A percentile compares a stretch with the other conserved stretches of the same genome.
These are phyloP conservation scores for Zizania latifolia DNA, from an alignment of 176 grass and related monocot species.

Conservation along the genomic window DNA sequence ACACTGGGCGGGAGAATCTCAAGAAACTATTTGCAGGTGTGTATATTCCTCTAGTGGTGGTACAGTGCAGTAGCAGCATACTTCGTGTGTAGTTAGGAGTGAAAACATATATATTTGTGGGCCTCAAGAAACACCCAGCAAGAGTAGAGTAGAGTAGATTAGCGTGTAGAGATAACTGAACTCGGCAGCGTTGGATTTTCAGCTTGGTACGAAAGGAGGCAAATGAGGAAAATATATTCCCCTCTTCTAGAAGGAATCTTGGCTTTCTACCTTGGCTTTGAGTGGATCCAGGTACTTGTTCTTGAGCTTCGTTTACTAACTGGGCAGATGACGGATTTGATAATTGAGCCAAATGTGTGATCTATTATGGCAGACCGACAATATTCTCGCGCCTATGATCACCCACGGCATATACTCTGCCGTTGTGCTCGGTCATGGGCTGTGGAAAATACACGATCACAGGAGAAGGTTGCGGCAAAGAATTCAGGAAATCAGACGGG, in stretches of 20 bases:
- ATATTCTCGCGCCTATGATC: slow-evolving; percentile 87
- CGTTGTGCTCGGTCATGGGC: slow-evolving; percentile 82
- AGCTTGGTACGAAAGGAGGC: slow-evolving; percentile 80
- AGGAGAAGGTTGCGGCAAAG: slow-evolving; percentile 59
- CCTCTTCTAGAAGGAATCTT: slow-evolving; percentile 88
- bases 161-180: neutral
- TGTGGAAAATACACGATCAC: slow-evolving; percentile 94
- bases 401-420: slow-evolving; percentile 96
- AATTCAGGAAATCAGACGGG: slow-evolving; percentile 49
- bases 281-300: slow-evolving; percentile 78
- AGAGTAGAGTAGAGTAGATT: too few relatives aligned
- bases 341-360: too few relatives aligned
- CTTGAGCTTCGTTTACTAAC: neutral
- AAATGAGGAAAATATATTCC: slow-evolving; percentile 99
- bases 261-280: slow-evolving; percentile 92
- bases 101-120: too few relatives aligned
- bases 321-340: neutral
- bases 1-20: slow-evolving; percentile 55
- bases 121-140: too few relatives aligned
- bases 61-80: neutral
- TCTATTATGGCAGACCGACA: slow-evolving; percentile 55
- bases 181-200: slow-evolving; percentile 3
- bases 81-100: too few relatives aligned
- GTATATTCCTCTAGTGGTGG: neutral
- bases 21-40: slow-evolving; percentile 86